Conservation (phyloP, 768 basidiomycete genomes). For the Lentinus brumalis region DNA sequence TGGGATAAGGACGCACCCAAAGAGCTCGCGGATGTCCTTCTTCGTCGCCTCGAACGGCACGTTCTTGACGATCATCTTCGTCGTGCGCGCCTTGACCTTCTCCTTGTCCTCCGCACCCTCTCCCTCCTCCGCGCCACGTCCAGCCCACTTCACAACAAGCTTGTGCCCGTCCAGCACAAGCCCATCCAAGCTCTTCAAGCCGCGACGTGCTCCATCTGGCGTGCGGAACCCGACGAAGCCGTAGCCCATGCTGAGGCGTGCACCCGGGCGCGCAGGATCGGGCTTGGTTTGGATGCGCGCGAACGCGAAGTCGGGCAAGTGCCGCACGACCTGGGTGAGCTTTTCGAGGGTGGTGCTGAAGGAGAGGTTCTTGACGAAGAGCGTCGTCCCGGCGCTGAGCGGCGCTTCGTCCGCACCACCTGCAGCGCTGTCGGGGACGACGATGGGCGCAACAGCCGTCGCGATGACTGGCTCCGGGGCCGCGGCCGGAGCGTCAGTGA, state of each 20-base stretch:
- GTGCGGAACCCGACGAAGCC: constrained; percentile 93
- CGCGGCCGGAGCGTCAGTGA: constrained; percentile 9
- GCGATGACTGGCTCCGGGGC: constrained; percentile 22
- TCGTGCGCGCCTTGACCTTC: constrained; percentile 60
- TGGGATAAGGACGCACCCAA: constrained; percentile 61
- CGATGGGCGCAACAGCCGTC: constrained; percentile 36
- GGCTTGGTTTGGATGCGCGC: constrained; percentile 91
- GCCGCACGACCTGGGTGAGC: constrained; percentile 66
- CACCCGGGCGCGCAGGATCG: constrained; percentile 68
- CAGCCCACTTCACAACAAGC: constrained; percentile 83
- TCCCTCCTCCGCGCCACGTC: constrained; percentile 70
- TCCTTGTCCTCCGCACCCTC: constrained; percentile 40
- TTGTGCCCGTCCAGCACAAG: constrained; percentile 87
- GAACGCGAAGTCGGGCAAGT: constrained; percentile 80
- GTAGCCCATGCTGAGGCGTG: constrained; percentile 89
- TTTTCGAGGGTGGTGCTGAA: constrained; percentile 85
- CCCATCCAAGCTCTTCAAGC: constrained; percentile 75
- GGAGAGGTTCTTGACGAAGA: constrained; percentile 95
- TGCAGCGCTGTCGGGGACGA: constrained; percentile 44
- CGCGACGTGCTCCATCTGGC: constrained; percentile 69
- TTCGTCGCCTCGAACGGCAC: constrained; percentile 95
- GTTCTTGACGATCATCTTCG: constrained; percentile 98
- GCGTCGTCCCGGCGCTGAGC: constrained; percentile 71
- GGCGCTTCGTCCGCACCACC: constrained; percentile 40
- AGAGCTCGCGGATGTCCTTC: constrained; percentile 88